Conservation (phyloP, 371 early-diverging fungal species). For the Dinochytrium kinnereticum region DNA sequence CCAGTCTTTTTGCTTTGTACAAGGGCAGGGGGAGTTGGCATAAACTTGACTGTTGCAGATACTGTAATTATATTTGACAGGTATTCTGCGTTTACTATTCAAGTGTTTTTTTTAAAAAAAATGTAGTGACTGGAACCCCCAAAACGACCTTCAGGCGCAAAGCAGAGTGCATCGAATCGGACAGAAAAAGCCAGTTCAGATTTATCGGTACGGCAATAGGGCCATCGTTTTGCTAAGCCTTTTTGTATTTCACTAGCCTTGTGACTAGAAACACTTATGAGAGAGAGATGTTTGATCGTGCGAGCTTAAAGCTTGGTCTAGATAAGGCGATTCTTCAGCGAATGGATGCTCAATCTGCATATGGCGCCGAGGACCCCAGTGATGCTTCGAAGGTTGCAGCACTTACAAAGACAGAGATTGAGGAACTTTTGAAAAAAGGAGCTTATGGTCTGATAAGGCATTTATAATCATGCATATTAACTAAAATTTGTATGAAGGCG, state of each 20-base stretch:
- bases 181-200: constrained; percentile 90
- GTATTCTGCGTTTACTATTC: too few species aligned
- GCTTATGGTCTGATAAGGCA: constrained; percentile 69
- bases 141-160: constrained; percentile 94
- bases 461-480: background rate
- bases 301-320: constrained; percentile 90
- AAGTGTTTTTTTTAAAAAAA: constrained; percentile 60
- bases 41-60: constrained; percentile 99
- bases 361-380: constrained; percentile 40
- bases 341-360: constrained; percentile 61
- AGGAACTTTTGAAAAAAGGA: constrained; percentile 88
- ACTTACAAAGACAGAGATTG: constrained; percentile 81
- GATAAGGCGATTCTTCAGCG: constrained; percentile 89
- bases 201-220: constrained; percentile 37
- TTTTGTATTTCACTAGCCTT: too few species aligned
- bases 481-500: constrained; percentile 37
- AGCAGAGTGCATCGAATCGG: constrained; percentile 95
- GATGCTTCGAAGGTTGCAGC: constrained; percentile 40
- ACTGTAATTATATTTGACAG: constrained; percentile 99
- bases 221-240: too few species aligned
- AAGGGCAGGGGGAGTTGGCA: constrained; percentile 96
- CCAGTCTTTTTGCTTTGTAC: constrained; percentile 74
- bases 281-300: constrained; percentile 95
- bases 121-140: constrained; percentile 91
- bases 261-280: constrained; percentile 93